phyloP scores from a whole-genome alignment of 352 stramenopile genomes.

The Thalassiosira delicatula region DNA sequence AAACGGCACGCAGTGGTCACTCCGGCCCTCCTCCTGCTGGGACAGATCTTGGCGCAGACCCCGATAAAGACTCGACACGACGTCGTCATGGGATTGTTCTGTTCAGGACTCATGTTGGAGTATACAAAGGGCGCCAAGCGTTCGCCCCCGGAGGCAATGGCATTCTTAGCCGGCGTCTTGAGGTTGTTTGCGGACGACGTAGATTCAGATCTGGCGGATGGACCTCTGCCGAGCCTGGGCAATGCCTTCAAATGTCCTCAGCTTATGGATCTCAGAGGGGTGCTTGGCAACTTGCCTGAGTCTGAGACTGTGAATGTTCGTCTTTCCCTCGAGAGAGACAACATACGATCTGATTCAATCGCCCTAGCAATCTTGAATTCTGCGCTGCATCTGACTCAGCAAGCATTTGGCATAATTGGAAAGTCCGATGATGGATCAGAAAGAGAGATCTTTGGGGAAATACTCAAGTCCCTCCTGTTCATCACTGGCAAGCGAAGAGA shows the following conservation, averaged over 20 bases:
- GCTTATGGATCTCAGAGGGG: constrained; percentile 48
- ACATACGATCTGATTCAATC: constrained; percentile 38
- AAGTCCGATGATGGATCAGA: constrained; percentile 54
- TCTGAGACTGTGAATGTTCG: constrained; percentile 21
- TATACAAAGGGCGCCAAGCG: constrained; percentile 87
- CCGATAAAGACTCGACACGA: constrained; percentile 85
- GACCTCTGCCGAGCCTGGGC: constrained; percentile 64
- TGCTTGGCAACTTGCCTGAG: constrained; percentile 64
- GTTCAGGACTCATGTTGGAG: constrained; percentile 83
- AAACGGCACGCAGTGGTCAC: constrained; percentile 93
- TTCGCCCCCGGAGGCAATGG: constrained; percentile 88
- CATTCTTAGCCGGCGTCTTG: constrained; percentile 73
- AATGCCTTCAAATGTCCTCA: constrained; percentile 38
- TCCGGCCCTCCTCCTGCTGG: constrained; percentile 90
- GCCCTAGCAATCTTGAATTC: constrained; percentile 55
- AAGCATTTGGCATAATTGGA: constrained; percentile 44
- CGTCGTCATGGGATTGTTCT: constrained; percentile 87
- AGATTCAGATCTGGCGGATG: constrained; percentile 6
- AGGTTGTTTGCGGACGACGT: constrained; percentile 74
- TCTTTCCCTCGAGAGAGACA: constrained; percentile 56
- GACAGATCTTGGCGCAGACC: constrained; percentile 88
- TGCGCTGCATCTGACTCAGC: constrained; percentile 60
- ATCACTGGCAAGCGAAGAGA: constrained; percentile 64
- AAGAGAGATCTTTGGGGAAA: constrained; percentile 70
- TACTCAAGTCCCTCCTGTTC: constrained; percentile 64